Evolutionary conservation across 805 yeast species (phyloP), one percentile per base, ranked within the genome.

Genomic region (Clavispora phyllophila): DNA sequence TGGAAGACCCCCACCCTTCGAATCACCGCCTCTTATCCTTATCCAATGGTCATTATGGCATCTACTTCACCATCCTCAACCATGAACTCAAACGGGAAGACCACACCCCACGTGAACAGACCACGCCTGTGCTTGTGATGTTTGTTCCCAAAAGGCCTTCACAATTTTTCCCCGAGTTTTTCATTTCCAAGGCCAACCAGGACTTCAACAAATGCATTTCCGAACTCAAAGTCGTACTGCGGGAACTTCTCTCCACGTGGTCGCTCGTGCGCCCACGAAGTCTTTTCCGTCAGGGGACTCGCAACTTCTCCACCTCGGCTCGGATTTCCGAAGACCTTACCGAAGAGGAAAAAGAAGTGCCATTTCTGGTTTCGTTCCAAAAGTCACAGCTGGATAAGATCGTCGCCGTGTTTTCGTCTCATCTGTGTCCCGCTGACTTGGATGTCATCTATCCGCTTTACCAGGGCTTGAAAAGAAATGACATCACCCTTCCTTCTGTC

Each of bases 401-500:
- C 12, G 32, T 44, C 5, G 41, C 47, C 5, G 51, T 48, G 3
- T 60, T 47, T 40, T 35, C 47, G 18, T 48, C 45, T 18, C 48
- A 51, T 41, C 23, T 39, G 2, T 31, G 43, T 12, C 47, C 59
- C 6, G 53, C 53, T n/a, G 61, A 65, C 14, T 52, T 62, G 24
- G 57, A 70, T 43, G 41, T 62, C 24, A 61, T 70, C 7, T 67
- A 60, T 45, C 75, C 75, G 1, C 46, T 70, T 15, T 70, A 69
- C 46, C 74, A 70, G 52, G 55, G 73, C 4, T 48, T 70, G 29
- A 64, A 57, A 37, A 58, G 74, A 48, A 68, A 70, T 43, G 59
- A 58, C 5, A 41, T 52, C 20, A 31, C 33, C 59, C 75, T 75
- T 2, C 86, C 87, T 22, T 65, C 79, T 7, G 56, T 78, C 6